These are phyloP conservation scores for Cladosporium phlei DNA, from an alignment of 2,329 filamentous ascomycete genomes.

Conservation along the genomic window DNA sequence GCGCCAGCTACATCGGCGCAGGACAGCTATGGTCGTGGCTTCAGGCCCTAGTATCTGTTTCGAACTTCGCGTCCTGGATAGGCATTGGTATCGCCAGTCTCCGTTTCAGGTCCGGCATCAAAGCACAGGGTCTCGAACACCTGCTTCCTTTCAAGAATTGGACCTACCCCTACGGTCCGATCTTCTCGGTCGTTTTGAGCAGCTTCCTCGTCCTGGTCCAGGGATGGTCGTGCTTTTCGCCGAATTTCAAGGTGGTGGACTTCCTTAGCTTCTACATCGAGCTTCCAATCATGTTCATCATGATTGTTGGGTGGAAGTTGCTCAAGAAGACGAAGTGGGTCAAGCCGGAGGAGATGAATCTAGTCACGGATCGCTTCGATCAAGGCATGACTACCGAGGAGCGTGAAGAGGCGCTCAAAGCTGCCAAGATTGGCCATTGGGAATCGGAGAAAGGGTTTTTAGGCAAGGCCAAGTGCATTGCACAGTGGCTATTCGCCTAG, in stretches of 20 bases:
- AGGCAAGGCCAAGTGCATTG: slow-evolving; percentile 1
- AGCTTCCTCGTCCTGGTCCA: slow-evolving; percentile 58
- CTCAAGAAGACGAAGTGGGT: slow-evolving; percentile 46
- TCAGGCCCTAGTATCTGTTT: slow-evolving; percentile 64
- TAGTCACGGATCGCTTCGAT: slow-evolving; percentile 26
- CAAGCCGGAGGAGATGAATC: slow-evolving; percentile 45
- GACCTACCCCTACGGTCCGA: slow-evolving; percentile 61
- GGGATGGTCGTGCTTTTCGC: slow-evolving; percentile 60
- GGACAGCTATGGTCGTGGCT: slow-evolving; percentile 63
- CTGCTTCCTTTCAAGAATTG: slow-evolving; percentile 61
- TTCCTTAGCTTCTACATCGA: slow-evolving; percentile 61
- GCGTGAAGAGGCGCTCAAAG: neutral
- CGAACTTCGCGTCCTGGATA: slow-evolving; percentile 63
- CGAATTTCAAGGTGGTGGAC: slow-evolving; percentile 52
- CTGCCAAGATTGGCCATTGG: slow-evolving; percentile 6
- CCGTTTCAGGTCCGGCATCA: slow-evolving; percentile 58
- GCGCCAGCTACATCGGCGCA: slow-evolving; percentile 60
- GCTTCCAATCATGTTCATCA: slow-evolving; percentile 54
- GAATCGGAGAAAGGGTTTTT: neutral
- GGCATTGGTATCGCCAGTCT: slow-evolving; percentile 60
- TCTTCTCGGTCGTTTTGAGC: slow-evolving; percentile 54
- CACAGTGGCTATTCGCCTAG: slow-evolving; percentile 3
- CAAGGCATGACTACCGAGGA: slow-evolving; percentile 5
- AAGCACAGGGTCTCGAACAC: slow-evolving; percentile 52
- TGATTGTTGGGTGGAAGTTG: slow-evolving; percentile 54